These are phyloP conservation scores for Sinapis alba DNA, from an alignment of 441 rosid species.

Conservation along the genomic window DNA sequence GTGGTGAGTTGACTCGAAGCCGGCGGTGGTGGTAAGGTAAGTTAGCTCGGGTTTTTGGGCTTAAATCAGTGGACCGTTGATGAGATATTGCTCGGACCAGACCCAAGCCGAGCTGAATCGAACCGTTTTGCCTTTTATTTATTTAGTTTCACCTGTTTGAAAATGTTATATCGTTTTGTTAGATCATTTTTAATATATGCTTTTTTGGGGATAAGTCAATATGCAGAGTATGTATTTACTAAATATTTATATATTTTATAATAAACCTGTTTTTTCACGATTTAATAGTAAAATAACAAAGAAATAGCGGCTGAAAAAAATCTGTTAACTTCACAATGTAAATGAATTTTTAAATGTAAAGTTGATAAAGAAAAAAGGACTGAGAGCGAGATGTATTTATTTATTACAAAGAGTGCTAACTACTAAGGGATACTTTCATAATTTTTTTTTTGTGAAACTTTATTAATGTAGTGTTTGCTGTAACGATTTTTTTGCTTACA, in stretches of 20 bases:
- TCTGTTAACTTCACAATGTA: not conserved
- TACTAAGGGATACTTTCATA: not conserved
- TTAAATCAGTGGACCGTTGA: conserved; percentile 34
- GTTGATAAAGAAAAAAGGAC: conserved; percentile 1
- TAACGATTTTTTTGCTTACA: not conserved
- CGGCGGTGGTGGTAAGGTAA: not conserved
- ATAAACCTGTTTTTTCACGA: conserved; percentile 4
- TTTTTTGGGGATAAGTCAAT: conserved; percentile 8
- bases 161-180: conserved; percentile 24
- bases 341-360: not conserved
- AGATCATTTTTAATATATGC: conserved; percentile 30
- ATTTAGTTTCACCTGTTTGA: not conserved
- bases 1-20: conserved; percentile 31
- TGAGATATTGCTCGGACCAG: conserved; percentile 39
- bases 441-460: conserved; percentile 4
- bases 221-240: conserved; percentile 24
- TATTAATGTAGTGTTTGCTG: not conserved
- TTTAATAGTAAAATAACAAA: not conserved
- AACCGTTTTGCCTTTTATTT: conserved; percentile 33
- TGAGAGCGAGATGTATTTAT: not conserved
- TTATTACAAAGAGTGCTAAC: conserved; percentile 10
- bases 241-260: conserved; percentile 1
- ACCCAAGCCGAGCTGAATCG: conserved; percentile 31
- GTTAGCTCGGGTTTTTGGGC: conserved; percentile 3
- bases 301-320: too few relatives aligned